Conservation (phyloP, 768 basidiomycete genomes). For the Leccinum aurantiacum region DNA sequence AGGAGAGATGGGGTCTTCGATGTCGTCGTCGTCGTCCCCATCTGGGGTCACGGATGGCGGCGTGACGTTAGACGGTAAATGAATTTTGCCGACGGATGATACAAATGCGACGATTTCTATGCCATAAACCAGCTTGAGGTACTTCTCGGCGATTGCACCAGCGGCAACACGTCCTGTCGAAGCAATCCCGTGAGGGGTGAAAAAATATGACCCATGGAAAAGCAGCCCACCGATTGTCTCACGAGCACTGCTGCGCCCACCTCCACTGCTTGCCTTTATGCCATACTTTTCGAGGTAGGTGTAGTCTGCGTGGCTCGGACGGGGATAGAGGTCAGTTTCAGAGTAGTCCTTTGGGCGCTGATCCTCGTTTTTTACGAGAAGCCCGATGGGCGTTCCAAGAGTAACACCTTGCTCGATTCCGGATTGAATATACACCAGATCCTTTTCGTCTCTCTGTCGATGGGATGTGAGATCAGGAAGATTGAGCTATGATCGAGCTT, state of each 20-base stretch:
- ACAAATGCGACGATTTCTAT: slow-evolving; percentile 98
- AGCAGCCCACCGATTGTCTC: slow-evolving; percentile 83
- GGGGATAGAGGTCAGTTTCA: slow-evolving; percentile 96
- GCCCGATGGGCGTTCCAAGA: slow-evolving; percentile 94
- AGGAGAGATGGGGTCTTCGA: slow-evolving; percentile 72
- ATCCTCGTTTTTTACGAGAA: slow-evolving; percentile 97
- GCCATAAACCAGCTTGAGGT: slow-evolving; percentile 81
- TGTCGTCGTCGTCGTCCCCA: slow-evolving; percentile 58
- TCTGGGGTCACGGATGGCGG: slow-evolving; percentile 41
- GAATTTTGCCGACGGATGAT: slow-evolving; percentile 91
- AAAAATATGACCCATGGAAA: slow-evolving; percentile 2
- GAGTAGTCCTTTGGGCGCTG: slow-evolving; percentile 98
- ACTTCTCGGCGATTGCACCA: slow-evolving; percentile 96
- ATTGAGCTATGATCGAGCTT: slow-evolving; percentile 30
- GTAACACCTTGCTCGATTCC: slow-evolving; percentile 93
- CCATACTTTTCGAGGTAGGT: slow-evolving; percentile 98
- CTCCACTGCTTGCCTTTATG: slow-evolving; percentile 95
- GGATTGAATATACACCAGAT: slow-evolving; percentile 89
- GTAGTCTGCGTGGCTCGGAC: slow-evolving; percentile 96
- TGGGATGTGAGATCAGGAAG: slow-evolving; percentile 1
- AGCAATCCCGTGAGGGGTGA: slow-evolving; percentile 5
- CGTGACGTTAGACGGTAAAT: slow-evolving; percentile 58
- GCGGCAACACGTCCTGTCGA: slow-evolving; percentile 87
- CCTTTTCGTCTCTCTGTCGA: slow-evolving; percentile 90
- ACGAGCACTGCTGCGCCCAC: slow-evolving; percentile 90